Base-by-base conservation (phyloP, 148 eudicot species). In the Dysphania ambrosioides region DNA sequence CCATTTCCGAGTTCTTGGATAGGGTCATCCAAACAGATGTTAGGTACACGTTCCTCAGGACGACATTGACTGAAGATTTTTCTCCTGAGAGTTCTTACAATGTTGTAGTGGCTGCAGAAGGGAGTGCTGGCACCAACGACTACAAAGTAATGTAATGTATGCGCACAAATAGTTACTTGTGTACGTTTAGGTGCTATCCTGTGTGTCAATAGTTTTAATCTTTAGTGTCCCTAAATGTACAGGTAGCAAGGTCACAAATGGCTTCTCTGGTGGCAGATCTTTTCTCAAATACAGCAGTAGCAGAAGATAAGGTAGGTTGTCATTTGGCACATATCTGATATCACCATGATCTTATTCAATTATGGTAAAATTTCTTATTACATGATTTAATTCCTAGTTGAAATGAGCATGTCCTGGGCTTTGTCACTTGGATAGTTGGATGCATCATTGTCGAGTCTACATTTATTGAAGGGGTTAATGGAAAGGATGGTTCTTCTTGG, bases 131-230 rank as follows among this genome's bases (percentile, higher is more conserved):
- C 71, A 86, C 78, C 66, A 82, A 79, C 92, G 99, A 90, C 97
- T 92, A 84, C 92, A 95, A 95, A 95, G 99, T 95, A 95, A 92
- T 95, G 97, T 90, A 90, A 95, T 88, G 98, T 91, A 91, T 90
- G 89, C 83, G 42, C 70, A 79, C 59, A 64, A 79, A n/a, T 77
- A 61, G 55, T 66, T 40, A 59, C 19, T 65, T 58, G 27, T 34
- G 44, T 19, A 73, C 63, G 67, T 24, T 62, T 53, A 78, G 26
- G 55, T 56, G 36, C 21, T 75, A n/a, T 19, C 51, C 41, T 71
- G 24, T 62, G 49, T 60, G 27, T 51, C 2, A 11, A 12, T 30
- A 53, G 7, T 24, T 34, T 36, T 80, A 60, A 70, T 49, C 44
- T 42, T 38, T 55, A 18, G 58, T n/a, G n/a, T 72, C 21, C 23